Evolutionary conservation across 2,329 filamentous ascomycete species (phyloP), one percentile per base, ranked within the genome.

Genomic region (Aspergillus brasiliensis): DNA sequence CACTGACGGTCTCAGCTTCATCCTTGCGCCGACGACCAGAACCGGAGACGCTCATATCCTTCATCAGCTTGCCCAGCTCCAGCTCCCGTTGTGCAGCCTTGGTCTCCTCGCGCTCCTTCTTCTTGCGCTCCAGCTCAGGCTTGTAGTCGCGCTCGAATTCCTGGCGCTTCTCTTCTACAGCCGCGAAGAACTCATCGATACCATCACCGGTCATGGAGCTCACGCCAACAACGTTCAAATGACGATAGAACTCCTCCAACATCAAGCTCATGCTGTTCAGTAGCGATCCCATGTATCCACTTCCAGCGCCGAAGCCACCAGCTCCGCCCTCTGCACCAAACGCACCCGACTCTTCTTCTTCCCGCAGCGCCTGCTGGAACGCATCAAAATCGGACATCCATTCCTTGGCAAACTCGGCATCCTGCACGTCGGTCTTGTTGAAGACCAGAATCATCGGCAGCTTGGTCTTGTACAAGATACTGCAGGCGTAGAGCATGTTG

Each of bases 341-440:
- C 0, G 86, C 87, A 48, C 92, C 92, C 7, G 84, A 82, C 58
- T 90, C 87, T 74, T 97, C 91, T 71, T 98, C 95, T 25, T 86
- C 81, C 51, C 86, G 85, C 48, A 99, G 82, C 0, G 96, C 94
- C 15, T 86, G 86, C 74, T 98, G 95, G 79, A 99, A 99, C 0
- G 91, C 88, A 66, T 99, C 95, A 71, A 97, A 99, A 76, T 99
- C 94, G 5, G 93, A 96, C 95, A 99, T 99, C 95, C 96, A 99
- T 73, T 98, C 92, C 79, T 94, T 95, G 1, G 93, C 95, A 71
- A 97, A 97, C 25, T 86, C 85, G 0, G 92, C 91, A 70, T 96
- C 90, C 75, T 96, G 92, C 44, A 96, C 92, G 71, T 99, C 95
- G 0, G 93, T 97, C 81, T 99, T 99, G 83, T 99, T 99, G 83